Evolutionary conservation across 1,284 basidiomycete species (phyloP).

Genomic region (Thecaphora frezii): DNA sequence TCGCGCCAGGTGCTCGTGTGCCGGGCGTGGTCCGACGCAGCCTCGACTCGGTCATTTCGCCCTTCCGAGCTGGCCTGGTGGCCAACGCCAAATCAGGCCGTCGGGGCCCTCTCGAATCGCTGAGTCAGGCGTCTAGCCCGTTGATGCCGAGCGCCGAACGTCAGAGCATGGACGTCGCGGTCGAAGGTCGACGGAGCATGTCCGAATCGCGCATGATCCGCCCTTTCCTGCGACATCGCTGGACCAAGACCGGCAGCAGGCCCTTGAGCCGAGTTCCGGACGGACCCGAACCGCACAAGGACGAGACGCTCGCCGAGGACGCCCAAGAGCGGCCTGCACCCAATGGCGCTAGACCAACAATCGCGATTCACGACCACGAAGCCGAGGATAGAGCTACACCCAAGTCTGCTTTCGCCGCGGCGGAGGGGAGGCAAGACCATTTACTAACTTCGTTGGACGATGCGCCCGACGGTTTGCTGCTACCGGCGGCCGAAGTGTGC

Average conservation of each 20-base stretch:
- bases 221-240: slow-evolving; percentile 18
- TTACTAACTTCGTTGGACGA: too few species aligned
- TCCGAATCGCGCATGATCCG: slow-evolving; percentile 32
- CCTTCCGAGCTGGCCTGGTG: slow-evolving; percentile 27
- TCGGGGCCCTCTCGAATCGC: neutral
- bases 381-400: neutral
- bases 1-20: neutral
- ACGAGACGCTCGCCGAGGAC: neutral
- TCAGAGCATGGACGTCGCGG: neutral
- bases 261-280: slow-evolving; percentile 20
- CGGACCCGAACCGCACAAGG: slow-evolving; percentile 5
- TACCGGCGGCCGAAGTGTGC: too few species aligned
- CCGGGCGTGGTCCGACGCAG: slow-evolving; percentile 28
- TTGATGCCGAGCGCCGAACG: too few species aligned
- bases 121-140: too few species aligned
- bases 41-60: slow-evolving; percentile 31
- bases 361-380: neutral
- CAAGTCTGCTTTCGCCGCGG: neutral
- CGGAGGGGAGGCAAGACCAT: neutral
- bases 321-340: neutral
- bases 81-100: slow-evolving; percentile 2
- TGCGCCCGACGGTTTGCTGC: too few species aligned
- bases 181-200: slow-evolving; percentile 18
- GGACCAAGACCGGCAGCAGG: slow-evolving; percentile 4
- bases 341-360: neutral